Percentiles rank a stretch among this genome's conserved stretches.
phyloP scores from a whole-genome alignment of 768 basidiomycete genomes.

The Suillus clintonianus region DNA sequence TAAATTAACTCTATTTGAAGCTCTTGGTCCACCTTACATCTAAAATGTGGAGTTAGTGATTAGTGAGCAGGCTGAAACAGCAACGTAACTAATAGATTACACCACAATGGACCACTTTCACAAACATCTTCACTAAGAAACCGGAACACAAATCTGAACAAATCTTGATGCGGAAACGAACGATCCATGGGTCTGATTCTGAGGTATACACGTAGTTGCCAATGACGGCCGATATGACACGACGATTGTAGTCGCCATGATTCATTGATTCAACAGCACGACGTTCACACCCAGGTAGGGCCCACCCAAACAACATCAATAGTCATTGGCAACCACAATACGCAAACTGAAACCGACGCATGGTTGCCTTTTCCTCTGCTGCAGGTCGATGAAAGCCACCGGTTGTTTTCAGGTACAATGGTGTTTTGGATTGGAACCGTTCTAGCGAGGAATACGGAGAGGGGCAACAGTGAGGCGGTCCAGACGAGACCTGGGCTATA shows the following conservation, averaged over 20 bases:
- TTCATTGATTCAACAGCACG: neutral
- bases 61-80: neutral
- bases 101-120: neutral
- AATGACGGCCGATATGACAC: neutral
- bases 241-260: neutral
- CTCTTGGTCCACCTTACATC: slow-evolving; percentile 36
- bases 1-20: slow-evolving; percentile 5
- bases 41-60: slow-evolving; percentile 8
- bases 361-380: neutral
- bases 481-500: neutral
- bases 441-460: too few relatives aligned
- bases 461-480: too few relatives aligned
- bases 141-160: neutral
- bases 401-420: neutral
- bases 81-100: neutral
- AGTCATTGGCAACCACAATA: neutral
- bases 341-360: neutral
- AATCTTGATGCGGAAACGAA: neutral
- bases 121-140: neutral
- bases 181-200: neutral
- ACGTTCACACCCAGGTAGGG: neutral
- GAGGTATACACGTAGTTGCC: neutral
- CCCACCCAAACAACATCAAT: neutral
- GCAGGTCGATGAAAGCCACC: neutral
- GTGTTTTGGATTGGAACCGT: neutral